These are phyloP conservation scores for Chaetothyriales sp. DNA, from an alignment of 2,329 filamentous ascomycete species.

Conservation along the genomic window DNA sequence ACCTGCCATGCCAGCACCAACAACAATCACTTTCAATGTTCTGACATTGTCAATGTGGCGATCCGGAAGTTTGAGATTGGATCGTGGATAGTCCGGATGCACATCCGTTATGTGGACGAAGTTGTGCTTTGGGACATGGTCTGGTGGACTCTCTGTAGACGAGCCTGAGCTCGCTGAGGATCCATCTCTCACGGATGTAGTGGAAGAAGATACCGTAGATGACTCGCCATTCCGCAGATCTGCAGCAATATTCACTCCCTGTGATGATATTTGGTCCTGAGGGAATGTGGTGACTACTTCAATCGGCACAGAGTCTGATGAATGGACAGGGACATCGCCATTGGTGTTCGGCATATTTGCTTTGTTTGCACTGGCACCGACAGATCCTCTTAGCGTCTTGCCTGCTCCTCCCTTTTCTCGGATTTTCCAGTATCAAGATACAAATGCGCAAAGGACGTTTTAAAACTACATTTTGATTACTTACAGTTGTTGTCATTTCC, in stretches of 20 bases:
- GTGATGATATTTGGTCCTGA: not conserved
- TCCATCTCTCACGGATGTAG: not conserved
- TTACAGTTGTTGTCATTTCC: not conserved
- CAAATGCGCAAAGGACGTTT: not conserved
- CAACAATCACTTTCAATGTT: slow-evolving; percentile 23
- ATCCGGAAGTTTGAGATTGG: slow-evolving; percentile 17
- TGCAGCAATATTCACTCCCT: not conserved
- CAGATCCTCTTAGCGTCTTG: not conserved
- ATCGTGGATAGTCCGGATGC: not conserved
- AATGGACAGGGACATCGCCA: not conserved
- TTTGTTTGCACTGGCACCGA: not conserved
- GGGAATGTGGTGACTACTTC: no score
- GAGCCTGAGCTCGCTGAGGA: not conserved
- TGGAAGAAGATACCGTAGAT: not conserved
- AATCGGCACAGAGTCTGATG: not conserved
- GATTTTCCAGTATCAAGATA: not conserved
- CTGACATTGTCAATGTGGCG: slow-evolving; percentile 23
- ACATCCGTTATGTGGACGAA: not conserved
- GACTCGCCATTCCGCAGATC: not conserved
- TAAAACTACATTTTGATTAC: not conserved
- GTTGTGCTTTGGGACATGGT: not conserved
- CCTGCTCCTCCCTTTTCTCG: not conserved
- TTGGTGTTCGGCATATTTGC: not conserved
- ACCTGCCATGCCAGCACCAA: slow-evolving; percentile 29
- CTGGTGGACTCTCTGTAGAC: not conserved